Percentiles rank a stretch among this genome's conserved stretches.
Evolutionary conservation across 2,329 filamentous ascomycete species (phyloP).

Genomic region (Colletotrichum gloeosporioides): DNA sequence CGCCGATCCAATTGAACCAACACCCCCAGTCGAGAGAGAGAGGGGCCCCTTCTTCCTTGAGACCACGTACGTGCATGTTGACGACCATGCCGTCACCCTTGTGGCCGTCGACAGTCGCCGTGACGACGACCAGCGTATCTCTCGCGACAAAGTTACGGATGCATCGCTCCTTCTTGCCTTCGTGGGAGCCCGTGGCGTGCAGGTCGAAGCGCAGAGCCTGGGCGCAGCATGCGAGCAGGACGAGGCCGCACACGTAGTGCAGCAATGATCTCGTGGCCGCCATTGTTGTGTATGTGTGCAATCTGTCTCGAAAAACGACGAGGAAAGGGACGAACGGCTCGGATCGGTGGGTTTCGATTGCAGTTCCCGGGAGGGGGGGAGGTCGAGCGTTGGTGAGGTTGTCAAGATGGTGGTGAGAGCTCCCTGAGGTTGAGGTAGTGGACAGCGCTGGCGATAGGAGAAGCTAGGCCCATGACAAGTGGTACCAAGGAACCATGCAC

Average conservation of each 20-base stretch:
- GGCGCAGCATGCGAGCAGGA: slow-evolving; percentile 59
- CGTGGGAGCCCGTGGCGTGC: slow-evolving; percentile 66
- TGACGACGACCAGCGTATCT: slow-evolving; percentile 95
- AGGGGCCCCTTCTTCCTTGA: background rate
- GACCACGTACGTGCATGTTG: slow-evolving; percentile 82
- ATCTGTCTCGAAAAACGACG: background rate
- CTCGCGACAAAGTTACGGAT: slow-evolving; percentile 94
- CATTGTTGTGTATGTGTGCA: slow-evolving; percentile 43
- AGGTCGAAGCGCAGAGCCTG: slow-evolving; percentile 94
- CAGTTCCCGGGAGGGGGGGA: slow-evolving; percentile 37
- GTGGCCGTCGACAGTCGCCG: slow-evolving; percentile 82
- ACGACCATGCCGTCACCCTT: slow-evolving; percentile 92
- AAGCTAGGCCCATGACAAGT: slow-evolving; percentile 1
- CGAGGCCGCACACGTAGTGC: slow-evolving; percentile 63
- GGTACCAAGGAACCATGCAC: background rate
- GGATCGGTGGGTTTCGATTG: background rate
- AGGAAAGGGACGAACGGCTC: background rate
- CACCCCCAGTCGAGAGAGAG: background rate
- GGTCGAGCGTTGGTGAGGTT: background rate
- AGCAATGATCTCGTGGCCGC: slow-evolving; percentile 56
- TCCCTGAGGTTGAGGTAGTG: background rate
- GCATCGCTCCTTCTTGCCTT: slow-evolving; percentile 80
- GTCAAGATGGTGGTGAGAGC: slow-evolving; percentile 12
- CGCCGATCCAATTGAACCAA: background rate
- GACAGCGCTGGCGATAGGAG: slow-evolving; percentile 15